Conservation (phyloP, 1,284 basidiomycete genomes). For the Rhodotorula sp. region DNA sequence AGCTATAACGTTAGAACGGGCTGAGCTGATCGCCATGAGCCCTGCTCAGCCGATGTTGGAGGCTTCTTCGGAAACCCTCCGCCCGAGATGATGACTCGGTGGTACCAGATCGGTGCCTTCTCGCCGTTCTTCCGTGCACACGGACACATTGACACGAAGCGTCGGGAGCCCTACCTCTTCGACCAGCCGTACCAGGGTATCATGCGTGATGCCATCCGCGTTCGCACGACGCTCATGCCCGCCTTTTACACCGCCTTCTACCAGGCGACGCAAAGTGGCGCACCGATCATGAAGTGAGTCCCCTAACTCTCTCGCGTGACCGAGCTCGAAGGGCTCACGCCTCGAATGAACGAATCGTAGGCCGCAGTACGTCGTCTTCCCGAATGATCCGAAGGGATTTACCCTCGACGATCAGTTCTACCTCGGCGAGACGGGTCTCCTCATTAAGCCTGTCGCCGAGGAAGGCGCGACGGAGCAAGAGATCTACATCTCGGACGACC, state of each 20-base stretch:
- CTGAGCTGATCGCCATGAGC: neutral
- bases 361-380: slow-evolving; percentile 92
- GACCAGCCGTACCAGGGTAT: slow-evolving; percentile 84
- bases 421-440: slow-evolving; percentile 78
- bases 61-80: slow-evolving; percentile 98
- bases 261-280: slow-evolving; percentile 72
- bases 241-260: slow-evolving; percentile 97
- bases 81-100: slow-evolving; percentile 89
- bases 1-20: neutral
- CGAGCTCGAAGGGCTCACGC: neutral
- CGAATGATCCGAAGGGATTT: slow-evolving; percentile 78
- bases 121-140: slow-evolving; percentile 98
- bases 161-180: slow-evolving; percentile 89
- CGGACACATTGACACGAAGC: slow-evolving; percentile 96
- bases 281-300: slow-evolving; percentile 71
- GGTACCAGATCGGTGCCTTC: slow-evolving; percentile 95
- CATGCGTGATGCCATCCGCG: slow-evolving; percentile 71
- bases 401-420: slow-evolving; percentile 92
- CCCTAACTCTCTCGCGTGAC: no score
- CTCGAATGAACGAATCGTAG: slow-evolving; percentile 50
- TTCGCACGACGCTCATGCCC: slow-evolving; percentile 84
- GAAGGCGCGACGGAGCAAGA: slow-evolving; percentile 68
- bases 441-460: slow-evolving; percentile 85
- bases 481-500: slow-evolving; percentile 84
- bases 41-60: slow-evolving; percentile 79